Percentiles rank a stretch among this genome's conserved stretches.
Evolutionary conservation across 208 protist genomes (phyloP).

Genomic region (Phytomonas sp.): DNA sequence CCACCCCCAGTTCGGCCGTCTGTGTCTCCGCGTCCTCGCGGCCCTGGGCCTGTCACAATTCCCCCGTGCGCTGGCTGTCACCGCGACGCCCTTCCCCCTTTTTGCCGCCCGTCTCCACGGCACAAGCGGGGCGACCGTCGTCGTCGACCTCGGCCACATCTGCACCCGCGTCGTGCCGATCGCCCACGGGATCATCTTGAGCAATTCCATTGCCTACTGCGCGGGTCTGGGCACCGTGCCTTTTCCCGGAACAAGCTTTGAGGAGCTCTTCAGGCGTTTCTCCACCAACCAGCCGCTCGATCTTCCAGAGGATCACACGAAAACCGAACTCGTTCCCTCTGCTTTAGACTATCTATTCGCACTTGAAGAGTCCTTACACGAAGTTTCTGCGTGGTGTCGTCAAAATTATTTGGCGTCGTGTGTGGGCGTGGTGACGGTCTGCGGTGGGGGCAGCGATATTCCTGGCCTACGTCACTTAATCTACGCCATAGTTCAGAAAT

Average conservation of each 20-base stretch:
- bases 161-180: slow-evolving; percentile 24
- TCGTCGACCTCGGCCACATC: slow-evolving; percentile 28
- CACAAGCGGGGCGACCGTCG: slow-evolving; percentile 7
- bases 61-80: neutral
- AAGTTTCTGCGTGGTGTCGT: neutral
- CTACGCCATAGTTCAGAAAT: neutral
- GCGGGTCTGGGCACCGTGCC: neutral
- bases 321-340: neutral
- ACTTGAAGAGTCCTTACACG: neutral
- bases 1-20: neutral
- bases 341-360: neutral
- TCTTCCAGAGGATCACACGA: neutral
- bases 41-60: neutral
- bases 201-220: neutral
- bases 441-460: neutral
- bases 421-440: neutral
- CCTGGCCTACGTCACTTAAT: neutral
- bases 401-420: neutral
- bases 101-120: neutral
- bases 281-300: neutral
- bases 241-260: neutral
- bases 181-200: slow-evolving; percentile 8
- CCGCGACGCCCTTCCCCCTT: neutral
- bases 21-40: neutral
- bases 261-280: neutral